These are phyloP conservation scores for Glarea lozoyensis DNA, from an alignment of 495 filamentous ascomycete genomes.

Conservation along the genomic window DNA sequence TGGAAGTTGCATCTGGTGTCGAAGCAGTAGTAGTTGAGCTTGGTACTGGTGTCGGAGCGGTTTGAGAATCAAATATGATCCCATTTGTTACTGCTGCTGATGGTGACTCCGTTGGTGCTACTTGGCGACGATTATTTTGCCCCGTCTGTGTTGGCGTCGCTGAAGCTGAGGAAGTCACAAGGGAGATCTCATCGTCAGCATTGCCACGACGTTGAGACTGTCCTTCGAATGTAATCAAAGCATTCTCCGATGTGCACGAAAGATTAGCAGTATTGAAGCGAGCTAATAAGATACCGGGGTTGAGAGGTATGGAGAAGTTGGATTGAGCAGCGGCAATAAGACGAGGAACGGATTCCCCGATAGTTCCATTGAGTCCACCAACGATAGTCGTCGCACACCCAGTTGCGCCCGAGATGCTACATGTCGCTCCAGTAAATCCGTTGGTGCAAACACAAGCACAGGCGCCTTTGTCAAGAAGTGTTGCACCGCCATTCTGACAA, in stretches of 20 bases:
- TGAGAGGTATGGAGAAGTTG: slow-evolving; percentile 71
- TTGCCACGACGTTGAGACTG: slow-evolving; percentile 27
- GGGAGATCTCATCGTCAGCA: slow-evolving; percentile 18
- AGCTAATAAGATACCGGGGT: slow-evolving; percentile 54
- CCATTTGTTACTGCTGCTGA: slow-evolving; percentile 12
- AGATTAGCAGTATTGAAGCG: slow-evolving; percentile 67
- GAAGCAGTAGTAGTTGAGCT: slow-evolving; percentile 3
- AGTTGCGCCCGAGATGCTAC: slow-evolving; percentile 47
- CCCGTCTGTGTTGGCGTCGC: slow-evolving; percentile 3
- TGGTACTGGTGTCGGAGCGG: slow-evolving; percentile 15
- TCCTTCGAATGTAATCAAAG: slow-evolving; percentile 73
- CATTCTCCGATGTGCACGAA: slow-evolving; percentile 74
- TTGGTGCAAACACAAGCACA: slow-evolving; percentile 85
- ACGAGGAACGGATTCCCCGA: slow-evolving; percentile 68
- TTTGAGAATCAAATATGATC: slow-evolving; percentile 21
- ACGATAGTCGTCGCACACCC: slow-evolving; percentile 67
- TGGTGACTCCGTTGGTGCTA: slow-evolving; percentile 12
- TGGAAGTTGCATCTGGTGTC: slow-evolving; percentile 16
- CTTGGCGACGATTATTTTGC: not conserved
- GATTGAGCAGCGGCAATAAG: slow-evolving; percentile 53
- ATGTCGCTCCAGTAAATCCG: slow-evolving; percentile 74
- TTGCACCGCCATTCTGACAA: slow-evolving; percentile 78
- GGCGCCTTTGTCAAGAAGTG: slow-evolving; percentile 48
- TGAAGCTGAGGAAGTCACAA: not conserved
- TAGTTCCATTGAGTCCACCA: slow-evolving; percentile 44